Conservation (phyloP, 1,284 basidiomycete genomes). For the Cryptococcus sp. region DNA sequence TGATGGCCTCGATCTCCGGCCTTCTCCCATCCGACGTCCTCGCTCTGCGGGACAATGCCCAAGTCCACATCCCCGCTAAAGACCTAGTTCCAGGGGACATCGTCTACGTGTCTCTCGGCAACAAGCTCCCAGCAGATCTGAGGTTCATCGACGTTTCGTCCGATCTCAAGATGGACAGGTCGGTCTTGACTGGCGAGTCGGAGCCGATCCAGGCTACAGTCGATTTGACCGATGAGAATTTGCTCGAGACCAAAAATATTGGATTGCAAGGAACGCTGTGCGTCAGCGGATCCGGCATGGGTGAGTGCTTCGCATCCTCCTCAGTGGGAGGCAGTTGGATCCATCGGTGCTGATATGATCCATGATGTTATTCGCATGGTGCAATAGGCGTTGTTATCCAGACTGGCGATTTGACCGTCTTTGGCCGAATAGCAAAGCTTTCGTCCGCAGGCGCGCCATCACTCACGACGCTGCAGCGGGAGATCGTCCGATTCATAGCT, state of each 20-base stretch:
- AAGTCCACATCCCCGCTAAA: constrained; percentile 37
- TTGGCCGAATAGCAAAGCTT: constrained; percentile 64
- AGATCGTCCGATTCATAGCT: constrained; percentile 55
- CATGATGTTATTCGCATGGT: not conserved
- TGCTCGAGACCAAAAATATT: constrained; percentile 66
- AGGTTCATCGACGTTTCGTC: constrained; percentile 57
- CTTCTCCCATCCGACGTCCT: constrained; percentile 55
- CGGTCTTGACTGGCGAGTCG: constrained; percentile 65
- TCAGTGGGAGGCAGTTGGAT: constrained; percentile 8
- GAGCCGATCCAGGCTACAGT: constrained; percentile 61
- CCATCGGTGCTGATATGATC: constrained; percentile 12
- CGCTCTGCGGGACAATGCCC: constrained; percentile 51
- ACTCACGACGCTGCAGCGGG: constrained; percentile 51
- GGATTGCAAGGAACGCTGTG: constrained; percentile 67
- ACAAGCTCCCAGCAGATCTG: constrained; percentile 58
- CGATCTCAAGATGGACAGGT: constrained; percentile 64
- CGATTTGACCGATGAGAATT: constrained; percentile 60
- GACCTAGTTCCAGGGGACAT: constrained; percentile 54
- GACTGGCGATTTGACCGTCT: constrained; percentile 63
- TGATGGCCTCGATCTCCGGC: constrained; percentile 55
- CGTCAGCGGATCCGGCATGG: constrained; percentile 62
- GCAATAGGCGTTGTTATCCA: constrained; percentile 58
- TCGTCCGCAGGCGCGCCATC: constrained; percentile 58
- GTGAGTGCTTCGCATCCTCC: constrained; percentile 26
- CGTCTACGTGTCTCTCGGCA: constrained; percentile 50